A percentile compares a stretch with the other conserved stretches of the same genome.
Evolutionary conservation across 2,329 filamentous ascomycete genomes (phyloP).

Genomic region (Aspergillus quadricinctus): DNA sequence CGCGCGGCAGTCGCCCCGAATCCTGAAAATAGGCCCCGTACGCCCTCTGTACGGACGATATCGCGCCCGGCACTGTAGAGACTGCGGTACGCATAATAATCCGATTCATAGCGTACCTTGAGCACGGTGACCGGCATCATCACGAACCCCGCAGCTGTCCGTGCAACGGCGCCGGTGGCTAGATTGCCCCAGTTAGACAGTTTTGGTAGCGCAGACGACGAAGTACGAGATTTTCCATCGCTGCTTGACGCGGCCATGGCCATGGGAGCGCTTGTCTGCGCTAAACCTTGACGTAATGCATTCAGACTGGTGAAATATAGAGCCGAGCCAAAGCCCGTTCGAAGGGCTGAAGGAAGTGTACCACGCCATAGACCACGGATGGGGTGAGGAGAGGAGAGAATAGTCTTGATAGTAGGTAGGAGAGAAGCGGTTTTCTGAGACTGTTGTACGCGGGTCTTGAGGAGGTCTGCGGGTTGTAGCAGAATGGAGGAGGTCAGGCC

Average conservation of each 20-base stretch:
- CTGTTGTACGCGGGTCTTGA: constrained; percentile 95
- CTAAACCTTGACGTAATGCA: constrained; percentile 67
- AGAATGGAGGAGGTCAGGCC: constrained; percentile 84
- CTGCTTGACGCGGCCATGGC: constrained; percentile 31
- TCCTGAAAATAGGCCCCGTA: constrained; percentile 84
- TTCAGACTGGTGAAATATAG: constrained; percentile 92
- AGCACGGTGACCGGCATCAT: constrained; percentile 96
- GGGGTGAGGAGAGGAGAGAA: constrained; percentile 62
- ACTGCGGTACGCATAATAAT: constrained; percentile 76
- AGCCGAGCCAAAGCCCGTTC: constrained; percentile 87
- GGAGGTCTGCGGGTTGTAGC: constrained; percentile 88
- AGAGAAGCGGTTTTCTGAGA: constrained; percentile 65
- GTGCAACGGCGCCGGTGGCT: constrained; percentile 74
- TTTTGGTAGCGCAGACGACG: constrained; percentile 71
- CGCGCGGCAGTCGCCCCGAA: constrained; percentile 90
- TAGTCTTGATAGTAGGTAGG: constrained; percentile 62
- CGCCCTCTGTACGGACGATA: constrained; percentile 68
- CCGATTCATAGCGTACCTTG: constrained; percentile 93
- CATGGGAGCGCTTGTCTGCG: constrained; percentile 38
- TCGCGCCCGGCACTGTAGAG: constrained; percentile 67
- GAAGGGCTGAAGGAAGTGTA: constrained; percentile 84
- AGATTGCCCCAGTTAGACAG: constrained; percentile 83
- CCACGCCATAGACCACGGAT: constrained; percentile 83
- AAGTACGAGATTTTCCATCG: constrained; percentile 11
- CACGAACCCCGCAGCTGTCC: constrained; percentile 80